Evolutionary conservation across 2,329 filamentous ascomycete species (phyloP).

Genomic region (Cytospora piceicola): DNA sequence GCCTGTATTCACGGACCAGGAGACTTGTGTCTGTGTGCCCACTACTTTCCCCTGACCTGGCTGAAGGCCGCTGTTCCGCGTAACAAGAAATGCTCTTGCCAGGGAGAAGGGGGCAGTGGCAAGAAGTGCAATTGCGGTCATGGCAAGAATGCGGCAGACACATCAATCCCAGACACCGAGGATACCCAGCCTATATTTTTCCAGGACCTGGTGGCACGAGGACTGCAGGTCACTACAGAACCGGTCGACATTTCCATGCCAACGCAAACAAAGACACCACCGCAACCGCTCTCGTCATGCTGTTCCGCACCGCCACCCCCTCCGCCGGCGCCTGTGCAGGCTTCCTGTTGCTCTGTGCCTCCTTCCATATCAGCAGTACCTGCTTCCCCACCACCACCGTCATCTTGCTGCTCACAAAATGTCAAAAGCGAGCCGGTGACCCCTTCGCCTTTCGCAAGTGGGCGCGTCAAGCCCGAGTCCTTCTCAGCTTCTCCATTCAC

Average conservation of each 20-base stretch:
- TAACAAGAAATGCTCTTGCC: constrained; percentile 59
- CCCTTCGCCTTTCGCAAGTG: constrained; percentile 4
- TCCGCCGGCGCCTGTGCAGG: background rate
- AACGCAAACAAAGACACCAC: background rate
- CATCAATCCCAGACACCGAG: constrained; percentile 27
- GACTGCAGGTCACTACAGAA: constrained; percentile 33
- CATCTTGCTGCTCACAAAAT: constrained; percentile 50
- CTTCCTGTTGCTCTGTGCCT: constrained; percentile 24
- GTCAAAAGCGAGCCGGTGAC: constrained; percentile 38
- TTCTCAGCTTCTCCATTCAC: constrained; percentile 32
- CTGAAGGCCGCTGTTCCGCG: constrained; percentile 63
- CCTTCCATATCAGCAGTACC: constrained; percentile 4
- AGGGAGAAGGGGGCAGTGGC: constrained; percentile 7
- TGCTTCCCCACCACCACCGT: background rate
- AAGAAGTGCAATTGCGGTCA: constrained; percentile 27
- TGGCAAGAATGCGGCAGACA: constrained; percentile 27
- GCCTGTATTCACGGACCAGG: constrained; percentile 69
- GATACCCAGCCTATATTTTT: constrained; percentile 30
- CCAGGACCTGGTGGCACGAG: constrained; percentile 29
- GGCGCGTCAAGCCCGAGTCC: constrained; percentile 34
- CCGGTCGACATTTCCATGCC: constrained; percentile 39
- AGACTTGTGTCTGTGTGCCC: constrained; percentile 61
- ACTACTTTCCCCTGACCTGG: constrained; percentile 31
- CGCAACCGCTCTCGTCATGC: constrained; percentile 41
- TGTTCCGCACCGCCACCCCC: constrained; percentile 28